Evolutionary conservation across 2,329 filamentous ascomycete genomes (phyloP).

Genomic region (Blastomyces silverae): DNA sequence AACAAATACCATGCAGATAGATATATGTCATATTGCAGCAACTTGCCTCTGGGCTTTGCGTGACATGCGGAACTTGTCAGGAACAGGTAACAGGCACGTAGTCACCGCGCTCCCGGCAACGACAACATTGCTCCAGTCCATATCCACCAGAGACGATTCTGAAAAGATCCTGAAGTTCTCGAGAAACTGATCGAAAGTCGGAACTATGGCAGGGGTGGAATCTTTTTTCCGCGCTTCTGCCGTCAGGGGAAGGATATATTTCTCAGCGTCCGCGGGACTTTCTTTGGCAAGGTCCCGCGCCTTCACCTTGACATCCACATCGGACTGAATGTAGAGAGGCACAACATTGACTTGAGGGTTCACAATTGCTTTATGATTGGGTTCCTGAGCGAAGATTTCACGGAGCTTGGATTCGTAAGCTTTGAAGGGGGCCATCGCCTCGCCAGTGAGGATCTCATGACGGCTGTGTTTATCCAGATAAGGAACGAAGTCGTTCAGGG

Average conservation of each 20-base stretch:
- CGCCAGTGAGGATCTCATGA: constrained; percentile 18
- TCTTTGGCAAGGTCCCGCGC: constrained; percentile 25
- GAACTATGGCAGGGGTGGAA: constrained; percentile 62
- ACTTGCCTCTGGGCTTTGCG: constrained; percentile 18
- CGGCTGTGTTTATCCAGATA: constrained; percentile 19
- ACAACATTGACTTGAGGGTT: constrained; percentile 27
- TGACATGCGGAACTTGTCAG: constrained; percentile 48
- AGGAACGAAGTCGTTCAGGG: constrained; percentile 20
- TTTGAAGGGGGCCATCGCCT: constrained; percentile 26
- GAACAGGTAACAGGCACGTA: constrained; percentile 68
- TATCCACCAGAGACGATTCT: constrained; percentile 65
- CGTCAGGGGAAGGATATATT: constrained; percentile 26
- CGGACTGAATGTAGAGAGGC: constrained; percentile 25
- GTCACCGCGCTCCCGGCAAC: constrained; percentile 75
- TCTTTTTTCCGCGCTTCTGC: constrained; percentile 51
- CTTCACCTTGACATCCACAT: constrained; percentile 21
- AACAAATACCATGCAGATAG: background rate
- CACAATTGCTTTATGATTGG: constrained; percentile 21
- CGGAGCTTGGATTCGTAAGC: constrained; percentile 29
- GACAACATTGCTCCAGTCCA: constrained; percentile 78
- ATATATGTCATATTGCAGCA: background rate
- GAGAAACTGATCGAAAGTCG: constrained; percentile 62
- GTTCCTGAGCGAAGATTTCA: constrained; percentile 30
- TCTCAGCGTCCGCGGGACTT: constrained; percentile 24
- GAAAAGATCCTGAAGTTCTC: constrained; percentile 76